Base-by-base conservation (phyloP, 495 filamentous ascomycete species). In the Hypoxylon rickii region DNA sequence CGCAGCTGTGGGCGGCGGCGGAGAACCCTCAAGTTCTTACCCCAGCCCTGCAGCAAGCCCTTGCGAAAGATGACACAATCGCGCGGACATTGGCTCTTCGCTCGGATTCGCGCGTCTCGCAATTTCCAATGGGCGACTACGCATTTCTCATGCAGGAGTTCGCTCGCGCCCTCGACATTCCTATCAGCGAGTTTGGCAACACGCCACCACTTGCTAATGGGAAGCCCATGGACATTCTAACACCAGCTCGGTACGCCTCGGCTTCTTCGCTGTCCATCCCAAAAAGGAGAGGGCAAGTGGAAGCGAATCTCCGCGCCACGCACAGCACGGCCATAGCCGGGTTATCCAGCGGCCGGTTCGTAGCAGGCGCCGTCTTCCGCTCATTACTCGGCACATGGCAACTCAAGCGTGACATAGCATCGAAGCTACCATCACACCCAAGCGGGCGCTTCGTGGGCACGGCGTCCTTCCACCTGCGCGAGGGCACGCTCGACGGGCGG, bases 61-160 rank as follows among this genome's bases (percentile, higher is more conserved):
- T 78, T 24, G 58, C 18, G 6, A 52, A 63, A n/a, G 80, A 82
- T 48, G 66, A 57, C 8, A 76, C 71, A 1, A 73, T 82, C 45
- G 57, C 73, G 18, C 61, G 69, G 2, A 79, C 76, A 6, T 46
- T 83, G 15, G 46, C 47, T 5, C 69, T 82, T 0, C 72, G 79
- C 17, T 58, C 64, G 11, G 67, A 78, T 53, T 70, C 55, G 2
- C 68, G 63, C 34, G 70, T 45, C 63, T 87, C 83, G 0, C 88
- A 92, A 55, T 93, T 88, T 51, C 89, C 89, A 18, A 89, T 91
- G 82, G 83, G 83, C 16, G 91, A 95, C 67, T 93, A 93, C 67
- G 68, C 88, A 12, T 90, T 85, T 41, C 69, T 91, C 2, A 86
- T 95, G 81, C 86, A 92, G 61, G 79, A 83, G 4, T 83, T 90